Base-by-base conservation (phyloP, 768 basidiomycete species). In the Lactarius vividus region DNA sequence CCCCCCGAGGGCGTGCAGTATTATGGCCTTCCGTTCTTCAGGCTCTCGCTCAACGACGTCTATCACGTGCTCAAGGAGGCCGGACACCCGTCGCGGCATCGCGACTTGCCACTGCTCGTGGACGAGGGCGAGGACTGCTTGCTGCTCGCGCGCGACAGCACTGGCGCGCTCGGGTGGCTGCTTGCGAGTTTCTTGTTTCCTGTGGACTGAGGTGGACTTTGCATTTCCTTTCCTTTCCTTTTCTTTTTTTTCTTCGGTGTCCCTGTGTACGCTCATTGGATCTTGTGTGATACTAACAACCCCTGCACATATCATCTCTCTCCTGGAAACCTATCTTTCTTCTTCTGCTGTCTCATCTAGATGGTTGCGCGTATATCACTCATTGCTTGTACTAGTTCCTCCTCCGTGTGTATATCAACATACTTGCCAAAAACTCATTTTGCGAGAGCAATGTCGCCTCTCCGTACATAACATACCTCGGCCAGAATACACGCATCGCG, bases 171-270 rank as follows among this genome's bases (percentile, higher is more conserved):
- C 20, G 91, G 91, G 0, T 93, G 92, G 92, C 87, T 88, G 3
- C 74, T 94, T 67, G 91, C 91, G 40, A 92, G 91, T 74, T 94
- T 92, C 76, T 75, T 93, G 74, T 80, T 87, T 31, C 89, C 89
- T 10, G 71, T 87, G 64, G 82, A 80, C 68, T 77, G 75, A 70
- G n/a, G n/a, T 18, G 59, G 61, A 62, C 61, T 10, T 15, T 10
- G 13, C 3, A n/a, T 20, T 16, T 49, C 33, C 11, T n/a, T 61
- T 10, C 20, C 31, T 39, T 28, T 35, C 18, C 26, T n/a, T 37
- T 4, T 28, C 5, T 33, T 9, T 13, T 23, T 4, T 15, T 16
- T 5, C 13, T 23, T 57, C 28, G 28, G 28, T 56, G 31, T 42
- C 42, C 23, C 35, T 37, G 31, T 20, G 9, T 46, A 56, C 52